Percentiles rank a stretch among this genome's conserved stretches.
Conservation (phyloP, 352 stramenopile species). For the Aphanomyces stellatus region DNA sequence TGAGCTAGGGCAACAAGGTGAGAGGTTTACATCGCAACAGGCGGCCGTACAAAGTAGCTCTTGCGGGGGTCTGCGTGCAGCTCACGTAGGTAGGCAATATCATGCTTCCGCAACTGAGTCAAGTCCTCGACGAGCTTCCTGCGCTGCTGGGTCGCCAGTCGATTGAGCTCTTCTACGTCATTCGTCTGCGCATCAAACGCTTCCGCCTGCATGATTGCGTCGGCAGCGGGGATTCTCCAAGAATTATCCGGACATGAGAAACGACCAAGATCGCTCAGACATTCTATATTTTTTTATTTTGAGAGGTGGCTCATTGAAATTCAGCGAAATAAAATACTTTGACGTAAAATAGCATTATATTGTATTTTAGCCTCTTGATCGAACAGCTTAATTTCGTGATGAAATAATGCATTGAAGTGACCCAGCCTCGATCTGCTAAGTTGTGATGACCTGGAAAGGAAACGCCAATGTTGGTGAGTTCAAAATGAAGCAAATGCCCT, state of each 20-base stretch:
- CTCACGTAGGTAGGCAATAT: slow-evolving; percentile 74
- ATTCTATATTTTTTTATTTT: neutral
- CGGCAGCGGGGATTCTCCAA: neutral
- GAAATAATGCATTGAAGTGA: too few species aligned
- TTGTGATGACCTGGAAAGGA: too few species aligned
- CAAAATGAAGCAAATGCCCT: too few species aligned
- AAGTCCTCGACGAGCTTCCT: slow-evolving; percentile 67
- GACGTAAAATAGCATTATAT: too few species aligned
- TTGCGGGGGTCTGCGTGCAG: slow-evolving; percentile 49
- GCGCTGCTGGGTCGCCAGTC: slow-evolving; percentile 54
- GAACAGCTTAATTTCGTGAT: too few species aligned
- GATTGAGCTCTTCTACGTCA: slow-evolving; percentile 32
- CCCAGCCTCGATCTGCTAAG: too few species aligned
- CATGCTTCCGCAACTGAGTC: slow-evolving; percentile 53
- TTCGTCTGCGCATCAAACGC: neutral
- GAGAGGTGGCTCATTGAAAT: too few species aligned
- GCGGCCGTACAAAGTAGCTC: slow-evolving; percentile 13
- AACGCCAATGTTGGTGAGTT: too few species aligned
- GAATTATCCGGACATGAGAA: too few species aligned
- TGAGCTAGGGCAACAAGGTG: slow-evolving; percentile 70
- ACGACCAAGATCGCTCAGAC: neutral
- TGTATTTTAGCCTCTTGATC: too few species aligned
- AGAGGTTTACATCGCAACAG: neutral
- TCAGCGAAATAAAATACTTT: too few species aligned
- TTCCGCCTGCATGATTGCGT: neutral